A percentile compares a stretch with the other conserved stretches of the same genome.
Conservation (phyloP, 2,329 filamentous ascomycete species). For the Pseudocercospora vitis region DNA sequence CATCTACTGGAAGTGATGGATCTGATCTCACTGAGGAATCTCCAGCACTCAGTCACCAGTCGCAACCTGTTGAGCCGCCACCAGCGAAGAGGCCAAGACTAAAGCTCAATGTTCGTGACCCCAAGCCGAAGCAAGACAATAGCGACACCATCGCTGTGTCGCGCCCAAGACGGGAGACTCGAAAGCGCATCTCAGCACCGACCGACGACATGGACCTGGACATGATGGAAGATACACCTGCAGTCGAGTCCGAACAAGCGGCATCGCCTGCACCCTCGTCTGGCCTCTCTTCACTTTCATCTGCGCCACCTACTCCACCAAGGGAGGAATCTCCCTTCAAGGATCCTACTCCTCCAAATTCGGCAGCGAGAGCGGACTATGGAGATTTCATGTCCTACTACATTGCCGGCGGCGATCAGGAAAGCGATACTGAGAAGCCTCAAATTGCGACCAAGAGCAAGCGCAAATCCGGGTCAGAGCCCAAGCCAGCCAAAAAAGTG, state of each 20-base stretch:
- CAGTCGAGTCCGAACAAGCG: constrained; percentile 9
- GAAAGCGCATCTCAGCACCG: constrained; percentile 21
- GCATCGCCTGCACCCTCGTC: constrained; percentile 27
- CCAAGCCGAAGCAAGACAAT: constrained; percentile 11
- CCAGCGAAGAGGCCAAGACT: constrained; percentile 30
- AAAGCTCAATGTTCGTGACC: constrained; percentile 33
- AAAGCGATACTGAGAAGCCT: constrained; percentile 14
- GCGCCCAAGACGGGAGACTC: constrained; percentile 25
- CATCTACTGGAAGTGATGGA: not conserved
- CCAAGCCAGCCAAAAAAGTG: constrained; percentile 15
- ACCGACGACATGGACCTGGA: constrained; percentile 19
- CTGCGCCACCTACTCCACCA: constrained; percentile 22
- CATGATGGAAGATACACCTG: constrained; percentile 8
- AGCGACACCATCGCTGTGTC: constrained; percentile 30
- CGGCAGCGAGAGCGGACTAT: constrained; percentile 28
- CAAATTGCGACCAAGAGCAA: constrained; percentile 8
- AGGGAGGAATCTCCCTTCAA: constrained; percentile 25
- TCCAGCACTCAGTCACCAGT: constrained; percentile 10
- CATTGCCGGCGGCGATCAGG: constrained; percentile 31
- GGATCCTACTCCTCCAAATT: constrained; percentile 15
- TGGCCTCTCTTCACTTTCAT: constrained; percentile 28
- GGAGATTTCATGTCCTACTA: constrained; percentile 38
- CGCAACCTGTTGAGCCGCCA: constrained; percentile 22
- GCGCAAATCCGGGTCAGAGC: constrained; percentile 3
- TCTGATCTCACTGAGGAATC: not conserved